Percentiles rank a stretch among this genome's conserved stretches.
These are phyloP conservation scores for Clarireedia paspali DNA, from an alignment of 2,329 filamentous ascomycete species.

Conservation along the genomic window DNA sequence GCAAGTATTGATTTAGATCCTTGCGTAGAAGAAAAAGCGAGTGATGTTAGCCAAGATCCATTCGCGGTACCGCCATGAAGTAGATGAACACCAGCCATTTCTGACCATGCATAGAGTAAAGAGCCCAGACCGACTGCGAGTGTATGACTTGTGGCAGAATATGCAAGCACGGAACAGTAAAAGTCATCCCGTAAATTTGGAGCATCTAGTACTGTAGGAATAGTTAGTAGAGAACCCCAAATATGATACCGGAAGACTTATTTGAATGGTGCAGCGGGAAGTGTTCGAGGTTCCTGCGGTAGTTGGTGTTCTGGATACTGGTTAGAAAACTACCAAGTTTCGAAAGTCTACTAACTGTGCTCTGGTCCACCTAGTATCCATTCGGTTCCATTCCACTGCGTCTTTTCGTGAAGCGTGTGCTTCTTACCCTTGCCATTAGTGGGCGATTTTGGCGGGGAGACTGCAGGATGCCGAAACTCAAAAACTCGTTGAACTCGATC, in stretches of 20 bases:
- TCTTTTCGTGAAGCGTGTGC: constrained; percentile 17
- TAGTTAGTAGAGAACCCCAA: constrained; percentile 27
- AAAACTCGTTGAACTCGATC: constrained; percentile 62
- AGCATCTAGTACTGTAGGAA: constrained; percentile 71
- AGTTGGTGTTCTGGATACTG: constrained; percentile 19
- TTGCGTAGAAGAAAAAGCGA: constrained; percentile 79
- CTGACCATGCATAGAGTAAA: constrained; percentile 83
- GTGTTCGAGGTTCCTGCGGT: constrained; percentile 32
- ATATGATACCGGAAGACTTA: constrained; percentile 33
- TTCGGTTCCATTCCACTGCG: constrained; percentile 29
- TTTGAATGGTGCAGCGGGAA: constrained; percentile 74
- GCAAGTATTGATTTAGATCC: constrained; percentile 77
- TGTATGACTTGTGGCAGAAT: constrained; percentile 64
- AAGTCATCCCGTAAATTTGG: constrained; percentile 88
- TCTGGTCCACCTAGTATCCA: constrained; percentile 22
- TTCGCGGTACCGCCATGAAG: constrained; percentile 41
- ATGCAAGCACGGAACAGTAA: constrained; percentile 87
- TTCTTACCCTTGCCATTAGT: constrained; percentile 20
- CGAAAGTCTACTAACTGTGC: constrained; percentile 15
- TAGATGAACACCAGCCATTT: constrained; percentile 57
- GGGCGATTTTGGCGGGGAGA: constrained; percentile 20
- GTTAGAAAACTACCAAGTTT: constrained; percentile 9
- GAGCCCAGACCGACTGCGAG: constrained; percentile 78
- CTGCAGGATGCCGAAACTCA: constrained; percentile 36
- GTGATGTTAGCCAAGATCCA: constrained; percentile 62